A percentile compares a stretch with the other conserved stretches of the same genome.
phyloP scores from a whole-genome alignment of 257 asterid genomes.

The Przewalskia tangutica region DNA sequence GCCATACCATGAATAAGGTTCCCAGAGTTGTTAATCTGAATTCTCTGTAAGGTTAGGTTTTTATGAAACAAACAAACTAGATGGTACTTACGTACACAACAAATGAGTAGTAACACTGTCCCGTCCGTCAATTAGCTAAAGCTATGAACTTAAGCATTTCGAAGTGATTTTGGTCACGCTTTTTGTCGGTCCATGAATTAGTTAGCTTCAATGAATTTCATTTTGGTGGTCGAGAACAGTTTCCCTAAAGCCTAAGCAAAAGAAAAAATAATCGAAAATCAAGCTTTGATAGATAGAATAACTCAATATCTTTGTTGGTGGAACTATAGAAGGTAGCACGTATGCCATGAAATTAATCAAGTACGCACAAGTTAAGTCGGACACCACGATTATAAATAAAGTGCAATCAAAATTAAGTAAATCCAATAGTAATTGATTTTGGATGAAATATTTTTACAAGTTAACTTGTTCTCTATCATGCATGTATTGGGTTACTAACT shows the following conservation, averaged over 20 bases:
- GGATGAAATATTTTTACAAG: no score
- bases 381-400: no score
- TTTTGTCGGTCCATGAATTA: neutral
- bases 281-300: no score
- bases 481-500: no score
- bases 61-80: neutral
- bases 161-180: neutral
- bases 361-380: no score
- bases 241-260: neutral
- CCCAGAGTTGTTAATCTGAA: neutral
- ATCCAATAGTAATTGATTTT: no score
- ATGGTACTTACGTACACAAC: neutral
- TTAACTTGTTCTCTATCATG: no score
- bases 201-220: neutral
- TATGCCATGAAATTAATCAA: no score
- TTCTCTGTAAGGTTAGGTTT: neutral
- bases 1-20: neutral
- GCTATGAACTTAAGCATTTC: neutral
- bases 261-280: no score
- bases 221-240: neutral
- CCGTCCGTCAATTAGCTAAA: neutral
- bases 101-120: neutral
- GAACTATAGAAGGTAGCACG: no score
- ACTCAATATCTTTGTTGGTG: no score
- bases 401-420: no score